phyloP scores from a whole-genome alignment of 768 basidiomycete genomes.

The Leccinellum rugosiceps region DNA sequence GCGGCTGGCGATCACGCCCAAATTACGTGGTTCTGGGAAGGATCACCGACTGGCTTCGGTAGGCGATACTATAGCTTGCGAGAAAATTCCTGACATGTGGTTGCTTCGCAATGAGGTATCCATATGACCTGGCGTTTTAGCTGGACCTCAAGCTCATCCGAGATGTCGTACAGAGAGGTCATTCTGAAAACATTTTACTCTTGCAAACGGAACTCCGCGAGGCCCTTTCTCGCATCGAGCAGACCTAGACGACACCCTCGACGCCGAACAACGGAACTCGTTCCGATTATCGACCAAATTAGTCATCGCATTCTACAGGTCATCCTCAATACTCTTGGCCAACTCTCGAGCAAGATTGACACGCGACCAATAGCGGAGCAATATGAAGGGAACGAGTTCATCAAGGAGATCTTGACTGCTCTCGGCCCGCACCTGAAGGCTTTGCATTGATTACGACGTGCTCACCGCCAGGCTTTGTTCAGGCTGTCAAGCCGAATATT shows the following conservation, averaged over 20 bases:
- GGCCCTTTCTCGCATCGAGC: conserved; percentile 43
- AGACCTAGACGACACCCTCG: conserved; percentile 21
- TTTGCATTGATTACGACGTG: conserved; percentile 68
- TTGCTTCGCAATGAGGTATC: too few relatives aligned
- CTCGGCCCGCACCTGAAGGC: conserved; percentile 61
- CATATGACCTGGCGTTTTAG: too few relatives aligned
- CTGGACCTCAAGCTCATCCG: conserved; percentile 76
- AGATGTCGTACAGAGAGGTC: conserved; percentile 64
- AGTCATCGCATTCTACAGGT: conserved; percentile 55
- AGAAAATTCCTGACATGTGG: too few relatives aligned
- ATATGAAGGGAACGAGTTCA: conserved; percentile 55
- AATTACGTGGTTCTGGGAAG: too few relatives aligned
- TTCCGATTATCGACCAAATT: conserved; percentile 56
- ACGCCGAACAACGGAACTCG: conserved; percentile 31
- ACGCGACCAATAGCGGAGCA: conserved; percentile 35
- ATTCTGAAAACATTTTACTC: conserved; percentile 53
- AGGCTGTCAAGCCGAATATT: conserved; percentile 87
- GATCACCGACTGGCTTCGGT: too few relatives aligned
- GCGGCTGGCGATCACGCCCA: too few relatives aligned
- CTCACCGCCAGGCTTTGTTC: conserved; percentile 71
- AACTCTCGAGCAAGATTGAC: conserved; percentile 35
- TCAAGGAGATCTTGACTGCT: conserved; percentile 55
- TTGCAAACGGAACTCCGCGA: conserved; percentile 59
- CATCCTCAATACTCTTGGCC: conserved; percentile 57
- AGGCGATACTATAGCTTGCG: too few relatives aligned